Evolutionary conservation across 768 basidiomycete genomes (phyloP).

Genomic region (Mycena albidolilacea): DNA sequence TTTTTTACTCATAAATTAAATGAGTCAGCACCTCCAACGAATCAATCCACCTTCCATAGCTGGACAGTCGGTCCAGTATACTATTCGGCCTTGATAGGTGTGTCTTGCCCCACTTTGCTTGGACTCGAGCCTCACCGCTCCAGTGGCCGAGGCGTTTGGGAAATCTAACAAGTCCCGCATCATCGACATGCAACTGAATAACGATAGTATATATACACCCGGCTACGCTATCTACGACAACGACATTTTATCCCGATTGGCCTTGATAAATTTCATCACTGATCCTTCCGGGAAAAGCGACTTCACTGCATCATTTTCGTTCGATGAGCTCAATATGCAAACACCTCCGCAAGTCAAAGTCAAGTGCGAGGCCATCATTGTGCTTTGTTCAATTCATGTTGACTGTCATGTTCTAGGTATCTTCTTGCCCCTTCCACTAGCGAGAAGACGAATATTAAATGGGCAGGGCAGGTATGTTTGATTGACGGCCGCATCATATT

Average conservation of each 20-base stretch:
- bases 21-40: conserved; percentile 55
- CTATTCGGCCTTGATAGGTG: conserved; percentile 62
- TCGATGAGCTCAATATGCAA: conserved; percentile 50
- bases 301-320: conserved; percentile 57
- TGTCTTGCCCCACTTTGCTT: neutral
- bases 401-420: conserved; percentile 58
- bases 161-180: conserved; percentile 63
- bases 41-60: conserved; percentile 59
- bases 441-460: conserved; percentile 71
- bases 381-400: neutral
- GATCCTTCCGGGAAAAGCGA: conserved; percentile 59
- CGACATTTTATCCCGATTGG: conserved; percentile 62
- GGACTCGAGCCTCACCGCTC: neutral
- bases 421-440: conserved; percentile 62
- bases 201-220: conserved; percentile 60
- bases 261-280: conserved; percentile 68
- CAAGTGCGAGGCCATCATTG: conserved; percentile 52
- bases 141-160: conserved; percentile 67
- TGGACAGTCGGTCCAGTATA: conserved; percentile 75
- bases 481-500: neutral
- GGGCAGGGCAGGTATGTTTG: conserved; percentile 69
- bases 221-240: conserved; percentile 71
- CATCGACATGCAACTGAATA: conserved; percentile 62
- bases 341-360: conserved; percentile 57
- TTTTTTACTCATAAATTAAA: conserved; percentile 43